phyloP scores from a whole-genome alignment of 192 early-diverging fungal species.

The Backusella morwellensis region DNA sequence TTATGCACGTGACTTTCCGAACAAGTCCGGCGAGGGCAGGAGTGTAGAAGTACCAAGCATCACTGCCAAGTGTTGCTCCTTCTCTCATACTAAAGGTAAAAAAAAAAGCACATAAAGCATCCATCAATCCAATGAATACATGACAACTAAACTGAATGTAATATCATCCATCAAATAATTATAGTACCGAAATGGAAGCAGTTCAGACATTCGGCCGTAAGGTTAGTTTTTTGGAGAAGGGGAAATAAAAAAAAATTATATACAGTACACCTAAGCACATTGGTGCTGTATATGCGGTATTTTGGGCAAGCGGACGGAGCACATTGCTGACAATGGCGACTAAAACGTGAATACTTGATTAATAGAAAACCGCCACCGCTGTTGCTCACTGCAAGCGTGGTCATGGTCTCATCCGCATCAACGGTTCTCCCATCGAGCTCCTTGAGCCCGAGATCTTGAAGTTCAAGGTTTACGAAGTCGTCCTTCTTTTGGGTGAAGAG shows the following conservation, averaged over 20 bases:
- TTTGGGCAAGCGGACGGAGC: neutral
- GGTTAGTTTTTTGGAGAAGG: slow-evolving; percentile 38
- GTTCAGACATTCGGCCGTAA: slow-evolving; percentile 82
- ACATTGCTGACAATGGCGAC: neutral
- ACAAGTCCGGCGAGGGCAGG: neutral
- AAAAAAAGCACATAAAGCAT: slow-evolving; percentile 4
- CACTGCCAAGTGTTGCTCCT: neutral
- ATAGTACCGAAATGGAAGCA: slow-evolving; percentile 48
- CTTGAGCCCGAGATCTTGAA: slow-evolving; percentile 96
- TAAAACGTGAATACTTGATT: neutral
- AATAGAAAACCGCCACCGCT: slow-evolving; percentile 97
- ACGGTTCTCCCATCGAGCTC: slow-evolving; percentile 94
- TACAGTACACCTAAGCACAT: neutral
- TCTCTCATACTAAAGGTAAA: slow-evolving; percentile 7
- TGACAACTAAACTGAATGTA: neutral
- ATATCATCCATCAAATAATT: neutral
- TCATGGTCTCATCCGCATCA: slow-evolving; percentile 95
- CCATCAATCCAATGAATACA: neutral
- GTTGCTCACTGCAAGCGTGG: slow-evolving; percentile 99
- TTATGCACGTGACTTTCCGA: neutral
- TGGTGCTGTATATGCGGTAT: neutral
- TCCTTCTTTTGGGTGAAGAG: slow-evolving; percentile 95
- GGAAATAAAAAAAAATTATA: neutral
- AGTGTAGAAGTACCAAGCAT: neutral
- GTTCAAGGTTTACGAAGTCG: slow-evolving; percentile 99